Evolutionary conservation across 352 stramenopile species (phyloP), one percentile per base, ranked within the genome.

Genomic region (Proteromonas lacertae): DNA sequence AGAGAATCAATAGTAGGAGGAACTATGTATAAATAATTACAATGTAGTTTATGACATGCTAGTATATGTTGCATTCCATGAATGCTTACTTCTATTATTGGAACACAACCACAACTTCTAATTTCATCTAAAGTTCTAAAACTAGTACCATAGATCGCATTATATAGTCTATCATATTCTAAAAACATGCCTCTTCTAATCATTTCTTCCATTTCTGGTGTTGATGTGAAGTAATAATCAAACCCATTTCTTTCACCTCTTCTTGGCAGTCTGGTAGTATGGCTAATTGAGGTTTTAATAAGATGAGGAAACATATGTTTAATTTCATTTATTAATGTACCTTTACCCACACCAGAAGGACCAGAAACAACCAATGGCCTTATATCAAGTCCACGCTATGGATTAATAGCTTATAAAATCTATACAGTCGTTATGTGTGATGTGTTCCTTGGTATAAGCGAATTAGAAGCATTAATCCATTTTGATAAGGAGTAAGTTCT

Each of bases 81-180:
- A 29, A 82, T 66, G 40, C 84, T 71, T 18, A 88, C 76, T 53
- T 88, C 72, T 18, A 88, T 32, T 29, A 88, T 62, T 48, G 68
- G 84, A 31, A 86, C 63, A 46, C 74, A 74, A 50, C 59, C 56
- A 34, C 64, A 42, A 35, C 62, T 51, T 37, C 69, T 57, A 33
- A 88, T 46, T 35, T 59, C 52, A 40, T 65, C 37, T 22, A 87
- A 63, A 17, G 62, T 54, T 31, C 52, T 50, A 44, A 68, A 71
- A 46, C 61, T 78, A 25, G 72, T 88, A 43, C 71, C 72, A 50
- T 88, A 88, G 32, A 78, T 53, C 44, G 82, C 77, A 41, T 64
- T 66, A 43, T 84, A 67, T 25, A 88, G 66, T 25, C 71, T 42
- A 1, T 66, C 69, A 46, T 81, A 56, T 41, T 88, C 72, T 18